These are phyloP conservation scores for Beauveria sp. DNA, from an alignment of 2,329 filamentous ascomycete species.

Conservation along the genomic window DNA sequence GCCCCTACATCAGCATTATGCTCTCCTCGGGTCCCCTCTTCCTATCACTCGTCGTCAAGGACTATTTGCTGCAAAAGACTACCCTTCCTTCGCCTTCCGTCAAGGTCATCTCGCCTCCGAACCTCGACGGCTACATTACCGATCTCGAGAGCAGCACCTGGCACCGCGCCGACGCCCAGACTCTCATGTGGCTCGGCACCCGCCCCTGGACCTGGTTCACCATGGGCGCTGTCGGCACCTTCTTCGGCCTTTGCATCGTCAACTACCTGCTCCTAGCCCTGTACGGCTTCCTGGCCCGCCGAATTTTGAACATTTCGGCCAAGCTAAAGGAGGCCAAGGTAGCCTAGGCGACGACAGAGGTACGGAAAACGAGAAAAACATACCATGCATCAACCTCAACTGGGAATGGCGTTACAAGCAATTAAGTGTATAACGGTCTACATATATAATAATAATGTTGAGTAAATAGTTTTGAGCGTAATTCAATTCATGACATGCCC, in stretches of 20 bases:
- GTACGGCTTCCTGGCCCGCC: conserved; percentile 15
- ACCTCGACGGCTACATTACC: conserved; percentile 24
- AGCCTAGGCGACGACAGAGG: background rate
- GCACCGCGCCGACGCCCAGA: conserved; percentile 38
- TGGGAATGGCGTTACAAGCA: conserved; percentile 4
- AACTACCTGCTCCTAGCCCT: conserved; percentile 18
- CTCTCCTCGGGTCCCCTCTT: conserved; percentile 70
- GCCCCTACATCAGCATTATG: conserved; percentile 70
- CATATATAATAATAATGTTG: conserved; percentile 12
- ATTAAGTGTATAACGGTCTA: conserved; percentile 10
- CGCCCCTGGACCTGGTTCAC: conserved; percentile 26
- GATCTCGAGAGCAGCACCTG: conserved; percentile 35
- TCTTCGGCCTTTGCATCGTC: conserved; percentile 16
- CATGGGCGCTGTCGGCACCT: conserved; percentile 21
- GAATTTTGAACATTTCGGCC: background rate
- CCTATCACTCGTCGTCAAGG: conserved; percentile 67
- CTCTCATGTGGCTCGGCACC: conserved; percentile 40
- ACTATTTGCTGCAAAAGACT: conserved; percentile 53
- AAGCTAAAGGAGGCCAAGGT: conserved; percentile 10
- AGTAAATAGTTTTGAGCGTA: conserved; percentile 11
- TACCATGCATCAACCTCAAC: background rate
- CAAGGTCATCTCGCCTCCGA: conserved; percentile 21
- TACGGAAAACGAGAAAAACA: background rate
- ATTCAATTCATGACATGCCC: conserved; percentile 1
- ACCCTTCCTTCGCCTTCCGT: conserved; percentile 20